Evolutionary conservation across 108 stramenopile genomes (phyloP).

Genomic region (Discostella stelligeroides): DNA sequence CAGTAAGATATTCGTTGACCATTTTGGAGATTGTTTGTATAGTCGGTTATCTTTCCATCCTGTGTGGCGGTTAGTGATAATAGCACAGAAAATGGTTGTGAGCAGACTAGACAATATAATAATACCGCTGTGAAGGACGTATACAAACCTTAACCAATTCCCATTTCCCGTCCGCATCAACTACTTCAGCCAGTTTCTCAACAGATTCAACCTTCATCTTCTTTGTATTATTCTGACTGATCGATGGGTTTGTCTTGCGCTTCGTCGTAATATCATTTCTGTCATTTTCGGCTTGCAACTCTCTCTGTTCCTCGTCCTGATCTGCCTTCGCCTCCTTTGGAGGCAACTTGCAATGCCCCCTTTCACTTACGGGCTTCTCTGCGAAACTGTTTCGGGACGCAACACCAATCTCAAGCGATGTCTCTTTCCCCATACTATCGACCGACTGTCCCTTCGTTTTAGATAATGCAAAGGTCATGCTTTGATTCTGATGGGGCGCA

Average conservation of each 20-base stretch:
- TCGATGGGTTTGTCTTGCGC: neutral
- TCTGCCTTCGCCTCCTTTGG: too few species aligned
- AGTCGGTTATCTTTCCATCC: slow-evolving; percentile 8
- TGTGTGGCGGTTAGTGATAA: neutral
- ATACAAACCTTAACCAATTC: neutral
- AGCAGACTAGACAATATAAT: neutral
- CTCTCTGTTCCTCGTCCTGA: too few species aligned
- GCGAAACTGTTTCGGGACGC: too few species aligned
- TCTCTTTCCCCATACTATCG: too few species aligned
- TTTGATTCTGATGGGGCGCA: too few species aligned
- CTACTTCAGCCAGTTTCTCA: neutral
- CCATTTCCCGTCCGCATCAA: neutral
- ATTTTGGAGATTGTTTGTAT: neutral
- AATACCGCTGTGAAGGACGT: neutral
- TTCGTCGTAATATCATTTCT: neutral
- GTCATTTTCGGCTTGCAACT: neutral
- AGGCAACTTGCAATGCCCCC: too few species aligned
- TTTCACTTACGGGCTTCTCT: too few species aligned
- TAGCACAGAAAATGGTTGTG: neutral
- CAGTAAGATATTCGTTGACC: neutral
- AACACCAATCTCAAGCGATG: too few species aligned
- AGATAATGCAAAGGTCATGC: too few species aligned
- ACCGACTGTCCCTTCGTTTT: too few species aligned
- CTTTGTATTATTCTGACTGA: neutral
- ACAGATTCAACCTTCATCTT: neutral